Percentiles rank a stretch among this genome's conserved stretches.
These are phyloP conservation scores for Debaryomyces castellii DNA, from an alignment of 805 yeast species.

Conservation along the genomic window DNA sequence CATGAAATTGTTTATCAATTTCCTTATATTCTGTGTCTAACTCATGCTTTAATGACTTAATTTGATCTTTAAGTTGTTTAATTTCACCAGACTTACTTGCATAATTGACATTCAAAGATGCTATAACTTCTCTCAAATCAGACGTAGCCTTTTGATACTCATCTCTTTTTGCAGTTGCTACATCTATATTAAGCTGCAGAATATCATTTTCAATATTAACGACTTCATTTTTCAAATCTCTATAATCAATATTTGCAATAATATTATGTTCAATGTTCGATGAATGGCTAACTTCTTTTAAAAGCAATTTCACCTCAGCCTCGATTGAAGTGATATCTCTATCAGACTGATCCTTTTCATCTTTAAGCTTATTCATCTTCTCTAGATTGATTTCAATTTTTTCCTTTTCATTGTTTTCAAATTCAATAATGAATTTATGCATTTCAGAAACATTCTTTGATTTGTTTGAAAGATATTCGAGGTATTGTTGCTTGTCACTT, in stretches of 20 bases:
- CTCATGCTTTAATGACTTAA: conserved; percentile 54
- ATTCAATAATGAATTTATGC: conserved; percentile 13
- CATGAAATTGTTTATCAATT: conserved; percentile 60
- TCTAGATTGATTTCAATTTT: conserved; percentile 24
- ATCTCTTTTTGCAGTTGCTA: conserved; percentile 61
- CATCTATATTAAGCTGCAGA: conserved; percentile 44
- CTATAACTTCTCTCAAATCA: conserved; percentile 48
- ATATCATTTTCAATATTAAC: conserved; percentile 39
- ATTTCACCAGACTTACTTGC: conserved; percentile 85
- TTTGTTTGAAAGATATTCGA: neutral
- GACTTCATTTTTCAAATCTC: conserved; percentile 43
- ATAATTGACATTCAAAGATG: conserved; percentile 57
- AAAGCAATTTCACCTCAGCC: conserved; percentile 29
- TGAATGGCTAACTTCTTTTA: conserved; percentile 51
- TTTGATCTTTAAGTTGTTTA: conserved; percentile 76
- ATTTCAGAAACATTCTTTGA: conserved; percentile 1
- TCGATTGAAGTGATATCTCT: conserved; percentile 21
- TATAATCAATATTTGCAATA: conserved; percentile 60
- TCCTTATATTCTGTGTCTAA: conserved; percentile 68
- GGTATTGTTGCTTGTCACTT: neutral
- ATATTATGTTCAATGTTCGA: conserved; percentile 62
- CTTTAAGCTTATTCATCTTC: conserved; percentile 21
- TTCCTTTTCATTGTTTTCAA: conserved; percentile 17
- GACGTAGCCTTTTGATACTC: conserved; percentile 60
- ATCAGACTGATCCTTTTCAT: conserved; percentile 9